Base-by-base conservation (phyloP, 352 stramenopile species). In the Phytophthora ohioensis region DNA sequence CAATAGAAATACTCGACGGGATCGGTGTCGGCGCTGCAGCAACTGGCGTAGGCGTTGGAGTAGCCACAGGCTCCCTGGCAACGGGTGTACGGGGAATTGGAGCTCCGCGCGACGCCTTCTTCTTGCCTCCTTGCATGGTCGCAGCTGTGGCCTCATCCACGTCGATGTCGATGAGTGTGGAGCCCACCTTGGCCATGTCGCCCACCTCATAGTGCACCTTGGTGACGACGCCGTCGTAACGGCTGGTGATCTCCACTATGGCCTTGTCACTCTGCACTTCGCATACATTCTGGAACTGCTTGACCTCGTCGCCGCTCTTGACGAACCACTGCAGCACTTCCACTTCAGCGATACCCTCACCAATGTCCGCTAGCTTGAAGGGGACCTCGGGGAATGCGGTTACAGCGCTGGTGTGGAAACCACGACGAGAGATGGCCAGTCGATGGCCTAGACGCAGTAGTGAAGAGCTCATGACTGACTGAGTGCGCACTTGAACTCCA, bases 261-360 rank as follows among this genome's bases (percentile, higher is more conserved):
- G 97, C 86, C 85, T 99, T 99, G 78, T 99, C 97, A 47, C 82
- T 97, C 79, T 99, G 97, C 27, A 99, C 98, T 73, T 99, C 93
- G 75, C 97, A 99, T 36, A 99, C 90, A 47, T 93, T 95, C 80
- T 99, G 97, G 79, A 99, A 99, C 80, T 98, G 91, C 64, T 95
- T 90, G 36, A 98, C 80, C 17, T 67, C 57, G 55, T 98, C 93
- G 45, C 95, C 95, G 48, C 88, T 83, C 60, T 97, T 91, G 52
- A 99, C 93, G 67, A 98, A 99, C 97, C 96, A 99, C 81, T 99
- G 94, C 52, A 99, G 82, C 27, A 99, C 72, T 82, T 99, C 97
- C 51, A 99, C 97, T 78, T 99, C 98, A 30, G 94, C 91, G 76
- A 99, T 99, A 15, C 98, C 98, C 75, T 99, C 98, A 57, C 98